phyloP scores from a whole-genome alignment of 2,329 filamentous ascomycete genomes.

The Cytospora piceicola region DNA sequence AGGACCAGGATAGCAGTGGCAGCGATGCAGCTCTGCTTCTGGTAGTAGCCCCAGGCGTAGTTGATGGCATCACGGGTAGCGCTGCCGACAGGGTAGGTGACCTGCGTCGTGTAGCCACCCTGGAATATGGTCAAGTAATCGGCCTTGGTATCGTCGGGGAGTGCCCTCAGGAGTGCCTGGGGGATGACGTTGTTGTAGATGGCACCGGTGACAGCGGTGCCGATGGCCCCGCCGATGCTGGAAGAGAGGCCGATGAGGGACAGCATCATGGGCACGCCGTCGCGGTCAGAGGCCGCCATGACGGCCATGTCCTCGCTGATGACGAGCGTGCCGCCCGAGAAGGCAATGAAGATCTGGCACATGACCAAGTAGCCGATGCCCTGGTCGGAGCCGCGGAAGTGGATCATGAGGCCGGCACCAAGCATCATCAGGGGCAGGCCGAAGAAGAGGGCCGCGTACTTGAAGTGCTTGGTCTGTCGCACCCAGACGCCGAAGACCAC shows the following conservation, averaged over 20 bases:
- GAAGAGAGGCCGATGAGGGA: constrained; percentile 42
- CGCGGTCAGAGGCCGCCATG: constrained; percentile 52
- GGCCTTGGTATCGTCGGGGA: constrained; percentile 34
- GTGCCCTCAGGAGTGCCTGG: constrained; percentile 23
- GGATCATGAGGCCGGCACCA: constrained; percentile 60
- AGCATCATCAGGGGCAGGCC: constrained; percentile 58
- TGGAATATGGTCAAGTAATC: constrained; percentile 35
- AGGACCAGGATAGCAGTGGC: constrained; percentile 41
- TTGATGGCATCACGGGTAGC: constrained; percentile 41
- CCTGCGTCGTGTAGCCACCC: constrained; percentile 38
- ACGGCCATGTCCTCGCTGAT: constrained; percentile 62
- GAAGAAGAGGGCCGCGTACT: constrained; percentile 55
- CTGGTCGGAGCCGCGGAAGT: constrained; percentile 57
- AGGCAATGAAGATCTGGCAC: constrained; percentile 63
- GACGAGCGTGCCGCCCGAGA: constrained; percentile 60
- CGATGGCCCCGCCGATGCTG: constrained; percentile 42
- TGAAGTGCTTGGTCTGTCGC: constrained; percentile 55
- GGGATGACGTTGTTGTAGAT: constrained; percentile 26
- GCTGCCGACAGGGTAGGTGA: constrained; percentile 38
- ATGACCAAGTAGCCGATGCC: constrained; percentile 59
- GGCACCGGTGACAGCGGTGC: constrained; percentile 31
- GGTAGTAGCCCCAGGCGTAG: constrained; percentile 44
- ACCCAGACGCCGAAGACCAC: constrained; percentile 54
- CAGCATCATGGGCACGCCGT: constrained; percentile 40
- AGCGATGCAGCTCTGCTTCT: constrained; percentile 42